Evolutionary conservation across 176 grass and related monocot species (phyloP), one percentile per base, ranked within the genome.

Genomic region (Musa itinerans): DNA sequence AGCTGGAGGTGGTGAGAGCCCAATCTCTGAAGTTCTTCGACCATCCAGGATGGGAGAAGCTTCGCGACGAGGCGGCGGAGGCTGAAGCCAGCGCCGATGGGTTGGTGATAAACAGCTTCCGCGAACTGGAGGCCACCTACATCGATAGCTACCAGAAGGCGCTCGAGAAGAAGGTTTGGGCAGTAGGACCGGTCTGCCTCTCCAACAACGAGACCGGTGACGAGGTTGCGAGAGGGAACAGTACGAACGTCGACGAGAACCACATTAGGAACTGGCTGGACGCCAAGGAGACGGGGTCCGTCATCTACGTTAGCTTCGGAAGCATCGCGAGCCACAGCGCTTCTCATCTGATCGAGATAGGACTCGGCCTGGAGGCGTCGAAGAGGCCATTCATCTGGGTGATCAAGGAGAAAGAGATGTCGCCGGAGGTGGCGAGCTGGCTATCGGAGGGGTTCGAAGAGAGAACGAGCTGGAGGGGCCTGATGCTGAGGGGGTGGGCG

Each of bases 401-500:
- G 66, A 69, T 69, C 12, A 69, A 50, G 24, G 66, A 27, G 16
- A 43, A 17, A 43, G 66, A 69, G 24, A 69, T 16, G 66, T 43
- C 66, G 12, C 34, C 66, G 27, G 66, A 69, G 27, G 66, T 69
- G 26, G 66, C 29, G 66, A 50, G 48, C 13, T 69, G 66, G 66
- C 66, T 69, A 27, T 69, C 66, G 2, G 66, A 69, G 12, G 66
- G 66, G 26, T 69, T 69, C 12, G 66, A 69, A 16, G 66, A 50
- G 66, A 4, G 66, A 23, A 27, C 48, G 13, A 69, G 66, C 2
- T 27, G 11, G 26, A 69, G 29, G 66, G 78, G 79, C 21, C 43
- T 85, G 19, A 63, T 85, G 17, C 76, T 85, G 54, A 85, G 17
- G 51, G 83, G 83, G 2, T 85, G 83, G 83, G 83, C 78, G 0